Evolutionary conservation across 2,329 filamentous ascomycete species (phyloP).

Genomic region (Neopestalotiopsis sp.): DNA sequence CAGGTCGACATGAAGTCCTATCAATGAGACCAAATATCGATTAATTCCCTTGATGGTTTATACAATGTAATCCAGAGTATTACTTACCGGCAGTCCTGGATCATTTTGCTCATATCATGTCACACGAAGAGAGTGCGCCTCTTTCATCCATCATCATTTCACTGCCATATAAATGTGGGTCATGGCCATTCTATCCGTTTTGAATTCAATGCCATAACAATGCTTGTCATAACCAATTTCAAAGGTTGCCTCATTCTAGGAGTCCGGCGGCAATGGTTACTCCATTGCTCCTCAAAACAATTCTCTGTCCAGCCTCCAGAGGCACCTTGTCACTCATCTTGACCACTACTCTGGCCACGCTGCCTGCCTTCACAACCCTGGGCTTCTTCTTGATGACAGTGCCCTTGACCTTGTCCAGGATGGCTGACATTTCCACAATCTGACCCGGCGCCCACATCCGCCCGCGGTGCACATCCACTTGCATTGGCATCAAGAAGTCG

Average conservation of each 20-base stretch:
- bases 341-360: constrained; percentile 77
- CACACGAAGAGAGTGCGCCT: too few species aligned
- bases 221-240: too few species aligned
- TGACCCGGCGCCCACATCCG: constrained; percentile 78
- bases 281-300: constrained; percentile 81
- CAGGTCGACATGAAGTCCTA: too few species aligned
- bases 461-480: constrained; percentile 86
- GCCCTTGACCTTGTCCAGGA: constrained; percentile 80
- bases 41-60: too few species aligned
- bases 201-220: too few species aligned
- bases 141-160: too few species aligned
- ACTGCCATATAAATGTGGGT: too few species aligned
- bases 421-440: constrained; percentile 73
- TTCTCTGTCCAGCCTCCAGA: constrained; percentile 77
- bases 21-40: too few species aligned
- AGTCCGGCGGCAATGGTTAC: constrained; percentile 88
- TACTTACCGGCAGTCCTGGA: too few species aligned
- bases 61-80: too few species aligned
- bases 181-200: too few species aligned
- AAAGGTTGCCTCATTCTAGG: constrained; percentile 57
- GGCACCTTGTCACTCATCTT: constrained; percentile 77
- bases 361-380: constrained; percentile 79
- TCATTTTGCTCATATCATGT: too few species aligned
- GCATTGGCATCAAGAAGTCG: constrained; percentile 86
- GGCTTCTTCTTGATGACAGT: constrained; percentile 82